Base-by-base conservation (phyloP, 768 basidiomycete species). In the Tricholoma flavovirens region DNA sequence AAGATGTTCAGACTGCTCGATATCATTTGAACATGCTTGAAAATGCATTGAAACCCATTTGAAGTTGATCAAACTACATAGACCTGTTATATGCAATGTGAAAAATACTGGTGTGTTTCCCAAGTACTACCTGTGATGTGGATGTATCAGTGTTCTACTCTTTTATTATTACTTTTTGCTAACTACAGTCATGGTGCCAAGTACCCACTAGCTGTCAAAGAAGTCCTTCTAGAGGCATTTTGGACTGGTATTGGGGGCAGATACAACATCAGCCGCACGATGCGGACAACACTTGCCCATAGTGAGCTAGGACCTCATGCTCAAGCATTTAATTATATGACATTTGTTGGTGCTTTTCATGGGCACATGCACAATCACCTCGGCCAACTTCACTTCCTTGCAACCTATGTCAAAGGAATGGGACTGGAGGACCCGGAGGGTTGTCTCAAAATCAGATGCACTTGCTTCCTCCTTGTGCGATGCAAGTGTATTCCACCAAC, bases 361-460 rank as follows among this genome's bases (percentile, higher is more conserved):
- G n/a, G n/a, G n/a, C n/a, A n/a, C n/a, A n/a, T n/a, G n/a, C n/a
- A n/a, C n/a, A 69, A 67, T 42, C 55, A 64, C 3, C 19, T 49
- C 2, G 69, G 69, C 49, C 69, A 70, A 54, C 45, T 68, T 1
- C 49, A 19, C 8, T 60, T 49, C 54, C 66, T 62, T 51, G 59
- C 67, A 0, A 51, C 58, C n/a, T n/a, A n/a, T n/a, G n/a, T n/a
- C n/a, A n/a, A n/a, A n/a, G n/a, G n/a, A n/a, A n/a, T n/a, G n/a
- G n/a, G n/a, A n/a, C n/a, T n/a, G n/a, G n/a, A n/a, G n/a, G n/a
- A n/a, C n/a, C n/a, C n/a, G n/a, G n/a, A 72, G 50, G 66, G 58
- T 4, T 71, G 68, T 70, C 51, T 59, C 60, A 1, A 59, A 59
- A 38, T 71, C 67, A 1, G 69, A 71, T 35, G 52, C 59, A 6